Percentiles rank a stretch among this genome's conserved stretches.
Conservation (phyloP, 2,329 filamentous ascomycete genomes). For the Cladosporium sp. region DNA sequence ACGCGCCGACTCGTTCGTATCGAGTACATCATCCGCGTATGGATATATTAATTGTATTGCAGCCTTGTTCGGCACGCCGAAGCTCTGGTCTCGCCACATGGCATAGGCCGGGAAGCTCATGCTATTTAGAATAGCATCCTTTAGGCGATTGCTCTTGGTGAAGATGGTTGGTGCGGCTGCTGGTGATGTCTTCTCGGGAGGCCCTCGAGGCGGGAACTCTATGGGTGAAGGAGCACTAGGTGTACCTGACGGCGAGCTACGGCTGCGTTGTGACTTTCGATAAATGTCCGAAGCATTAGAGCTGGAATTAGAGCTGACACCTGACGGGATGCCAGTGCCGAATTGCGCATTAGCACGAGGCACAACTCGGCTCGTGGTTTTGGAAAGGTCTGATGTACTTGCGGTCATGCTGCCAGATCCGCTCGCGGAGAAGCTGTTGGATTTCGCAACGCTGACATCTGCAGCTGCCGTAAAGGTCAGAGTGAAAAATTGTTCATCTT, state of each 20-base stretch:
- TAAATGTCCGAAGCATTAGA: constrained; percentile 20
- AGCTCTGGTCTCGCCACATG: constrained; percentile 75
- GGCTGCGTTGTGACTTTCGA: constrained; percentile 7
- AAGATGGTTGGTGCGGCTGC: constrained; percentile 60
- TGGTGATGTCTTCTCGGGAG: constrained; percentile 53
- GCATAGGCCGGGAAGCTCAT: constrained; percentile 70
- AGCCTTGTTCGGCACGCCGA: constrained; percentile 68
- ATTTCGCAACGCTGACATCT: not conserved
- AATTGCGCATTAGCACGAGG: constrained; percentile 35
- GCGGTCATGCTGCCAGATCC: constrained; percentile 5
- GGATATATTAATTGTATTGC: constrained; percentile 39
- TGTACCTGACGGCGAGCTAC: constrained; percentile 27
- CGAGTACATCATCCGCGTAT: constrained; percentile 30
- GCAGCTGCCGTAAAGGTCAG: constrained; percentile 64
- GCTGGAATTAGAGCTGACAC: constrained; percentile 36
- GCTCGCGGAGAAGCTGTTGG: constrained; percentile 1
- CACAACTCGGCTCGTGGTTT: constrained; percentile 37
- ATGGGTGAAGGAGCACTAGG: constrained; percentile 49
- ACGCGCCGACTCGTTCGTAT: constrained; percentile 34
- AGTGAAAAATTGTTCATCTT: constrained; percentile 65
- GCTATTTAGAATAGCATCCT: constrained; percentile 71
- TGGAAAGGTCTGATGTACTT: constrained; percentile 17
- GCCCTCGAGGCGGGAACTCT: constrained; percentile 63
- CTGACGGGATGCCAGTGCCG: constrained; percentile 32
- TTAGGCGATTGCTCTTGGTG: constrained; percentile 69